Evolutionary conservation across 768 basidiomycete genomes (phyloP).

Genomic region (Tephrocybe sp.): DNA sequence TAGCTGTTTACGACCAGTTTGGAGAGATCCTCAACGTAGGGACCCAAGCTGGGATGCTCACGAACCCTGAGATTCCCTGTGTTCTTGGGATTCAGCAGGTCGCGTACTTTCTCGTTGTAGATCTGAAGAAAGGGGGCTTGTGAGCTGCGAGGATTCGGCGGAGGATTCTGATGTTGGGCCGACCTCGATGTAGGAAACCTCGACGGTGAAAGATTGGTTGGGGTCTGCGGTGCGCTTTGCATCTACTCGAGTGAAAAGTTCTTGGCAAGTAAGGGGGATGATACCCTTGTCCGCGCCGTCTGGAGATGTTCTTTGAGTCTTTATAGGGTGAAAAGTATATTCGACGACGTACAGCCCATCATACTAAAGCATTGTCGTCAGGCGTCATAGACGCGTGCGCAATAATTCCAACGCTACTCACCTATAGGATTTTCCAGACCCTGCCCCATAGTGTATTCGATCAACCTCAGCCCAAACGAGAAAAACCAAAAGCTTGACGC

Average conservation of each 20-base stretch:
- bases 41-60: slow-evolving; percentile 93
- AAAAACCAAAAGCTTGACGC: slow-evolving; percentile 20
- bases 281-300: slow-evolving; percentile 97
- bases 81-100: slow-evolving; percentile 96
- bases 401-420: slow-evolving; percentile 30
- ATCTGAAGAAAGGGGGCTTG: slow-evolving; percentile 47
- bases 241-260: slow-evolving; percentile 84
- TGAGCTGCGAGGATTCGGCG: not conserved
- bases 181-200: slow-evolving; percentile 98
- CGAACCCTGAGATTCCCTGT: slow-evolving; percentile 93
- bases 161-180: slow-evolving; percentile 13
- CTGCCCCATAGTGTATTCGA: slow-evolving; percentile 31
- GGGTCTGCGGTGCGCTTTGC: slow-evolving; percentile 59
- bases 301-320: slow-evolving; percentile 26
- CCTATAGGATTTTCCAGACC: slow-evolving; percentile 93
- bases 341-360: slow-evolving; percentile 83
- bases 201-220: slow-evolving; percentile 82
- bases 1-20: slow-evolving; percentile 90
- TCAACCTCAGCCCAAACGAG: slow-evolving; percentile 3
- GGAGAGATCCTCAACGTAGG: slow-evolving; percentile 98
- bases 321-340: not conserved
- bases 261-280: slow-evolving; percentile 92
- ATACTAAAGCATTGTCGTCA: slow-evolving; percentile 50
- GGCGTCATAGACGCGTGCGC: not conserved
- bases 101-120: slow-evolving; percentile 97